Evolutionary conservation across 208 protist species (phyloP).

Genomic region (Wallacemonas rigidus): DNA sequence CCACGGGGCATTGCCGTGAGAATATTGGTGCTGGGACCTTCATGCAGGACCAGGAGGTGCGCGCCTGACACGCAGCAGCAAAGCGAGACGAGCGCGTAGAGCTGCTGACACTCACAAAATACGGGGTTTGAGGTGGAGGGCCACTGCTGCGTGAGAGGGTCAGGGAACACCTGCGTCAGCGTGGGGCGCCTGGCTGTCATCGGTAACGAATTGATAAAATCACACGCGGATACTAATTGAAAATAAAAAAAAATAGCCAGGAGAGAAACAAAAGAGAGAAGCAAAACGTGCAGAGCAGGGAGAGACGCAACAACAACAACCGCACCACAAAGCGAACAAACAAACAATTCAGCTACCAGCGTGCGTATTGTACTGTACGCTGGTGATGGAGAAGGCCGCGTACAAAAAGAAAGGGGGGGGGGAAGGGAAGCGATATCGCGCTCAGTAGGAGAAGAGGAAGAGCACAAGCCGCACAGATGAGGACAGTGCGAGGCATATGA

Average conservation of each 20-base stretch:
- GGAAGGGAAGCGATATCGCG: background rate
- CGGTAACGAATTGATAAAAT: constrained; percentile 4
- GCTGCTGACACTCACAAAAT: constrained; percentile 80
- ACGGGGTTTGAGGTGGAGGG: constrained; percentile 70
- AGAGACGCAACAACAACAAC: background rate
- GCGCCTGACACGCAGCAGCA: constrained; percentile 83
- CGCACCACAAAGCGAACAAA: background rate
- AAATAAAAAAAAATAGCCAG: constrained; percentile 23
- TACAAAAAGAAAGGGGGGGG: background rate
- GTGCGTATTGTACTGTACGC: background rate
- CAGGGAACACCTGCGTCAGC: constrained; percentile 81
- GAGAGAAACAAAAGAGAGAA: background rate
- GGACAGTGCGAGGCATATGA: too few species aligned
- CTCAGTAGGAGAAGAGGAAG: too few species aligned
- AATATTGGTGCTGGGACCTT: constrained; percentile 54
- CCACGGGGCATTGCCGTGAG: constrained; percentile 82
- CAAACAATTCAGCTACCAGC: background rate
- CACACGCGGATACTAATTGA: constrained; percentile 9
- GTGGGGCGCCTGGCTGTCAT: constrained; percentile 39
- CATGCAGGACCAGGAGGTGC: constrained; percentile 82
- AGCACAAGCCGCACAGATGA: too few species aligned
- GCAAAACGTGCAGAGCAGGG: background rate
- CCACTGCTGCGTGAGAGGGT: constrained; percentile 80
- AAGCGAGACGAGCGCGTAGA: constrained; percentile 82
- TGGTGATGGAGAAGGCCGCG: background rate